Percentiles rank a stretch among this genome's conserved stretches.
Evolutionary conservation across 2,329 filamentous ascomycete species (phyloP).

Genomic region (Stemphylium lycopersici): DNA sequence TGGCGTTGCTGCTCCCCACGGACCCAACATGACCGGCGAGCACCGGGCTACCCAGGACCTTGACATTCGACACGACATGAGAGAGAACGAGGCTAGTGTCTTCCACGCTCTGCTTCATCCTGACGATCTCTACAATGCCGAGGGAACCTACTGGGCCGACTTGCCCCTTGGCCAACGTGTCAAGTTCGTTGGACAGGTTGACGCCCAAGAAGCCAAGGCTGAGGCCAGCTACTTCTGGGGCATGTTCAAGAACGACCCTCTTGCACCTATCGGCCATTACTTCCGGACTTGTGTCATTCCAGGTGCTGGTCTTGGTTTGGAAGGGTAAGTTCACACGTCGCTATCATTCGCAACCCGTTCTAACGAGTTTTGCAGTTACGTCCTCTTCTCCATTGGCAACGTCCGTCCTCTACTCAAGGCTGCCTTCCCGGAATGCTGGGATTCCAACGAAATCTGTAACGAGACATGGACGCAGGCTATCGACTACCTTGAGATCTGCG

Average conservation of each 20-base stretch:
- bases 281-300: slow-evolving; percentile 90
- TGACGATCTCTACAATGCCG: slow-evolving; percentile 81
- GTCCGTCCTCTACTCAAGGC: slow-evolving; percentile 79
- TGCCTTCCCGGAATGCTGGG: slow-evolving; percentile 82
- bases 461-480: slow-evolving; percentile 82
- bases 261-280: slow-evolving; percentile 85
- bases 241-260: slow-evolving; percentile 86
- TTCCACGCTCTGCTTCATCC: slow-evolving; percentile 85
- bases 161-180: slow-evolving; percentile 72
- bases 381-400: slow-evolving; percentile 96
- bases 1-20: slow-evolving; percentile 56
- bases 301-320: slow-evolving; percentile 87
- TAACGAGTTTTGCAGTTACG: slow-evolving; percentile 65
- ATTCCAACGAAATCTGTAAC: slow-evolving; percentile 67
- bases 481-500: slow-evolving; percentile 89
- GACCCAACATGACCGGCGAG: slow-evolving; percentile 53
- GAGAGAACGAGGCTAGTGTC: slow-evolving; percentile 63
- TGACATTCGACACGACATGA: slow-evolving; percentile 57
- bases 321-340: slow-evolving; percentile 59
- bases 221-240: slow-evolving; percentile 72
- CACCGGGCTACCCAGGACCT: slow-evolving; percentile 52
- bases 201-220: slow-evolving; percentile 69
- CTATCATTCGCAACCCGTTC: not conserved
- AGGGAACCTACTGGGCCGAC: slow-evolving; percentile 94
- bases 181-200: slow-evolving; percentile 76